These are phyloP conservation scores for Backusella sp. DNA, from an alignment of 192 early-diverging fungal species.

Conservation along the genomic window DNA sequence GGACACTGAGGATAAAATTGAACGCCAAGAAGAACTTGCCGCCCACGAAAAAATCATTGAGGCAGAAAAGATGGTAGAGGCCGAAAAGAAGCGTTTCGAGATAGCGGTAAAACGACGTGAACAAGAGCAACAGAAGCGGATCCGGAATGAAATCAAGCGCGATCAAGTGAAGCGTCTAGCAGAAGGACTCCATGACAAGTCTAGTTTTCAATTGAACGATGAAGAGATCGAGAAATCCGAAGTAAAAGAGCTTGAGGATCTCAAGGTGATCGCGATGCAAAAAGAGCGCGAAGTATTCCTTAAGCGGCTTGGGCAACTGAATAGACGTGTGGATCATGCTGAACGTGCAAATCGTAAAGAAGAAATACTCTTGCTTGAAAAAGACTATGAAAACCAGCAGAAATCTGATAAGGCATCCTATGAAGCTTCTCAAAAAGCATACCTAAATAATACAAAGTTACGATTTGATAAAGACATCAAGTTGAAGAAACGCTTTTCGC, in stretches of 20 bases:
- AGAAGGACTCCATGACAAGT: slow-evolving; percentile 44
- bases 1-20: slow-evolving; percentile 65
- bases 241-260: slow-evolving; percentile 69
- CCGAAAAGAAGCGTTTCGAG: slow-evolving; percentile 72
- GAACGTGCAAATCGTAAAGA: slow-evolving; percentile 90
- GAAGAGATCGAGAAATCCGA: slow-evolving; percentile 82
- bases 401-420: slow-evolving; percentile 74
- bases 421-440: slow-evolving; percentile 68
- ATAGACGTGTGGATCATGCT: slow-evolving; percentile 82
- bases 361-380: slow-evolving; percentile 84
- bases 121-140: slow-evolving; percentile 69
- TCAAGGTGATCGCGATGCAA: slow-evolving; percentile 87
- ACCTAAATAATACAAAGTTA: slow-evolving; percentile 57
- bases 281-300: slow-evolving; percentile 84
- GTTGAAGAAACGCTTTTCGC: slow-evolving; percentile 74
- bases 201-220: slow-evolving; percentile 25
- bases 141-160: slow-evolving; percentile 77
- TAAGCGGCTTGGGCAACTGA: slow-evolving; percentile 67
- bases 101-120: slow-evolving; percentile 86
- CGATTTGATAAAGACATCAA: slow-evolving; percentile 73
- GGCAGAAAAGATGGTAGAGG: slow-evolving; percentile 75
- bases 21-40: slow-evolving; percentile 80
- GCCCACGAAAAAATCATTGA: slow-evolving; percentile 70
- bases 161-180: slow-evolving; percentile 81
- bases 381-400: slow-evolving; percentile 91